A percentile compares a stretch with the other conserved stretches of the same genome.
These are phyloP conservation scores for Hymenoscyphus occultus DNA, from an alignment of 2,329 filamentous ascomycete genomes.

Conservation along the genomic window DNA sequence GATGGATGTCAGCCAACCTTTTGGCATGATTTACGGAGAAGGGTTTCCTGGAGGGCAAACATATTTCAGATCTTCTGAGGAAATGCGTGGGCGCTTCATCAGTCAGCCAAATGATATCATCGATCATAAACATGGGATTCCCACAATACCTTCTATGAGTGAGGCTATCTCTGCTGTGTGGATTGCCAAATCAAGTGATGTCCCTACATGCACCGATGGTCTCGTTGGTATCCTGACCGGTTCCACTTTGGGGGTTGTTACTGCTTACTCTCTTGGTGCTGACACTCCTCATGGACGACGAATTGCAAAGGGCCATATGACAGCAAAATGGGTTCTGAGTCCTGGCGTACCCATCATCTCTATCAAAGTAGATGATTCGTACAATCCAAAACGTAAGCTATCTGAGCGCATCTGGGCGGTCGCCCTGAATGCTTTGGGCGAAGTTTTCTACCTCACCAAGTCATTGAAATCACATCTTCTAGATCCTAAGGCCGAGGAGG, in stretches of 20 bases:
- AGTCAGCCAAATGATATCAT: conserved; percentile 57
- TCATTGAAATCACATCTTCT: conserved; percentile 57
- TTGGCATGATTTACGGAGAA: conserved; percentile 81
- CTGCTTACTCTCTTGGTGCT: conserved; percentile 71
- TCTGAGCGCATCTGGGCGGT: conserved; percentile 82
- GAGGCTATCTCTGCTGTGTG: conserved; percentile 79
- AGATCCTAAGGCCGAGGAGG: conserved; percentile 42
- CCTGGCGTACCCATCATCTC: conserved; percentile 89
- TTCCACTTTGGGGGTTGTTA: conserved; percentile 78
- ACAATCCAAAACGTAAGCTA: conserved; percentile 66
- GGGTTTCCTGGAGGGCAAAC: conserved; percentile 78
- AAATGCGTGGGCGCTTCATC: conserved; percentile 75
- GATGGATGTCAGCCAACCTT: conserved; percentile 86
- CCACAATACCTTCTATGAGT: conserved; percentile 64
- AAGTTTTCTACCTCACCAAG: conserved; percentile 80
- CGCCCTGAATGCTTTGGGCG: conserved; percentile 88
- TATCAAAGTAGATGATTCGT: conserved; percentile 79
- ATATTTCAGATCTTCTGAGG: conserved; percentile 72
- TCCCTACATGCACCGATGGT: conserved; percentile 71
- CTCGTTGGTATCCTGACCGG: conserved; percentile 80
- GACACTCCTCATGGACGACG: conserved; percentile 53
- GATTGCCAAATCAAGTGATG: conserved; percentile 77
- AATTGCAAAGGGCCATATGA: conserved; percentile 74
- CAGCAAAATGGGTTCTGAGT: conserved; percentile 83
- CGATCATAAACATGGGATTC: conserved; percentile 69